Base-by-base conservation (phyloP, 345 rosid genomes). In the Leavenworthia alabamica region DNA sequence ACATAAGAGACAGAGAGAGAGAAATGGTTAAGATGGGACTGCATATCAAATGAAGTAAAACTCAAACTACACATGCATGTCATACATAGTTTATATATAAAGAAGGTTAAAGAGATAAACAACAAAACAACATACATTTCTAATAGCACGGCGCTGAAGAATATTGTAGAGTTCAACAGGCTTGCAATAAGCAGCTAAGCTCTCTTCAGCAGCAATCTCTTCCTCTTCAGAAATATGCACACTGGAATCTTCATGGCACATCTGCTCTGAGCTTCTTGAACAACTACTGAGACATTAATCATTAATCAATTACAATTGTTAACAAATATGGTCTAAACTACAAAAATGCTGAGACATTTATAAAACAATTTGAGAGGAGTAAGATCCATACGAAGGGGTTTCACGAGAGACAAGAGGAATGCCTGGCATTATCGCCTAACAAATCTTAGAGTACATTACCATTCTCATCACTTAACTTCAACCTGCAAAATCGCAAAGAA, bases 101-200 rank as follows among this genome's bases (percentile, higher is more conserved):
- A 11, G 41, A 51, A 61, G 11, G 17, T 29, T 0, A n/a, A 46
- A 9, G 5, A 28, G 39, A 8, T 9, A 46, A 47, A 31, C 1
- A 41, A 45, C 24, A 1, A 62, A 46, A 4, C 6, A 4, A 66
- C 60, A 53, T 86, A 87, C 99, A 75, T 83, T 88, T 75, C 81
- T 73, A n/a, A 73, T 32, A 11, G 91, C 79, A 15, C 97, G 96
- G 6, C 99, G 88, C 61, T 90, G 97, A 60, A 94, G 86, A 60
- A 88, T 88, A 65, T 90, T 94, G 80, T 90, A 90, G 66, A 94
- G 85, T 58, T 94, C 99, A 7, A 94, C 97, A 70, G 97, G 97
- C 77, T 90, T 90, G 95, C 99, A 94, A 73, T 88, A 94, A 24
- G 74, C 59, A 1, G 83, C 75, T 15, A 88, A 75, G 71, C 96